These are phyloP conservation scores for Tubosaeta sp. DNA, from an alignment of 768 basidiomycete genomes.

Conservation along the genomic window DNA sequence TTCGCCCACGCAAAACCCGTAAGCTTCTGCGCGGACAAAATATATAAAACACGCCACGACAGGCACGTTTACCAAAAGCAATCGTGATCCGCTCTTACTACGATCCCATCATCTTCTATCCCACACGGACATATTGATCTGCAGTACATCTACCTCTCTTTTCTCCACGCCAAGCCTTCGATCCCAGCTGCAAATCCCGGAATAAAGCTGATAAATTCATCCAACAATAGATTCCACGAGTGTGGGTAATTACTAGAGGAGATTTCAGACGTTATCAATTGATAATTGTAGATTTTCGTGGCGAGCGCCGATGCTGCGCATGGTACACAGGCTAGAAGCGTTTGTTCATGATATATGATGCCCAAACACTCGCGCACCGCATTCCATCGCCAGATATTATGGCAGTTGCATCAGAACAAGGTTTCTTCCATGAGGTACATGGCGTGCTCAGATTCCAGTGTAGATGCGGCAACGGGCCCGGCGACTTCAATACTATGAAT, in stretches of 20 bases:
- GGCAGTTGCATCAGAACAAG: too few relatives aligned
- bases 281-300: not conserved
- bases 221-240: not conserved
- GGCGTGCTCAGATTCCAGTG: not conserved
- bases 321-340: not conserved
- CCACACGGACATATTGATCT: not conserved
- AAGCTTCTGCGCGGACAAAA: not conserved
- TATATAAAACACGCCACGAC: not conserved
- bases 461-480: not conserved
- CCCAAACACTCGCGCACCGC: not conserved
- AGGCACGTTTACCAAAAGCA: not conserved
- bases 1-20: not conserved
- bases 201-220: too few relatives aligned
- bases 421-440: not conserved
- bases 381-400: not conserved
- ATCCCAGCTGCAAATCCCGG: not conserved
- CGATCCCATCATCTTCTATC: not conserved
- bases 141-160: not conserved
- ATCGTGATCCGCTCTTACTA: not conserved
- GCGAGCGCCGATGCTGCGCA: not conserved
- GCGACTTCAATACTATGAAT: not conserved
- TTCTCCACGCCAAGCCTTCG: not conserved
- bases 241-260: not conserved
- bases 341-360: not conserved
- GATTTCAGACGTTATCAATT: not conserved